Base-by-base conservation (phyloP, 352 stramenopile species). In the Phytophthora macrochlamydospora region DNA sequence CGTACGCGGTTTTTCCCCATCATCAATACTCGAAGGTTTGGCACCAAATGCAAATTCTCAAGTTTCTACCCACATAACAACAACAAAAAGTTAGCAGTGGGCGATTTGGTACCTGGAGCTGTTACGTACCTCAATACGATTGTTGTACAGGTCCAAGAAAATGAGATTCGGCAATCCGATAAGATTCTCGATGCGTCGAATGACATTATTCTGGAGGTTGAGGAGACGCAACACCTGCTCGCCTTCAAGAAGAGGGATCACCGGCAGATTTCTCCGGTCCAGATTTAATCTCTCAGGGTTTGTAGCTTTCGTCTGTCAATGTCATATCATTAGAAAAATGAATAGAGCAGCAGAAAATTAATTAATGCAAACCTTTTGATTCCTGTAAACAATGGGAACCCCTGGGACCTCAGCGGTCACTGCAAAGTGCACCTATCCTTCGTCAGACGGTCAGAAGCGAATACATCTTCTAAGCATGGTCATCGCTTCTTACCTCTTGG, bases 81-180 rank as follows among this genome's bases (percentile, higher is more conserved):
- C 24, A 5, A 59, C n/a, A 31, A 12, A 56, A 14, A 3, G 11
- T 14, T 14, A 12, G 13, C 7, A 31, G n/a, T 13, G 40, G 2
- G 6, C n/a, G 14, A 31, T 4, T 18, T 13, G 3, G 7, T 54
- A n/a, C 9, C 14, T 2, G 11, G 5, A 24, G 2, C 49, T 56
- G 12, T 24, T 46, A 58, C 9, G 32, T 75, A 91, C 79, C 70
- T 94, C 86, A 28, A 98, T 90, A 8, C 86, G 72, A 67, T 98
- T 98, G 69, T 98, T 97, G 77, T 97, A 98, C 12, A 98, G 72
- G 43, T 98, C 92, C 0, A 98, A 66, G 46, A 98, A 98, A 35
- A 98, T 97, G 44, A 98, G 69, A 60, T 97, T 98, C 0, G 87
- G 84, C 4, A 98, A 70, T 14, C 87, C 83, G 7, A 85, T 46